Conservation (phyloP, 1,284 basidiomycete genomes). For the Ceratobasidium sp. region DNA sequence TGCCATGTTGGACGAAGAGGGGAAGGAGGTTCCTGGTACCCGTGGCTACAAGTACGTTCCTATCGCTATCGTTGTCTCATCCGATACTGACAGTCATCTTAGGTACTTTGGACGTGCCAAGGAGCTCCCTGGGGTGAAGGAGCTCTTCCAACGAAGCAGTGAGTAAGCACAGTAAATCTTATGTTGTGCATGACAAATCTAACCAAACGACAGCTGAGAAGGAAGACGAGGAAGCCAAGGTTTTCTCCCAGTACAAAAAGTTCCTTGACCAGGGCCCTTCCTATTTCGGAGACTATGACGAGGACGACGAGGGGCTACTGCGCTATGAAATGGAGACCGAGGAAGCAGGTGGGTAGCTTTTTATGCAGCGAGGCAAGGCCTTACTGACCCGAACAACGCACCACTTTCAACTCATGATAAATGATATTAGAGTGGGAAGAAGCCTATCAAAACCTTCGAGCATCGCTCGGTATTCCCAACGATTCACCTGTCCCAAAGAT, state of each 20-base stretch:
- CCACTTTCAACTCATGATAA: constrained; percentile 18
- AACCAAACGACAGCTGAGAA: constrained; percentile 51
- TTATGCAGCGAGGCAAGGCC: constrained; percentile 29
- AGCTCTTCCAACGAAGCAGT: constrained; percentile 88
- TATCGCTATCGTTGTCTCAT: not conserved
- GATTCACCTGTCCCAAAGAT: constrained; percentile 65
- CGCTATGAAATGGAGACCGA: constrained; percentile 78
- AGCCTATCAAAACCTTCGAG: constrained; percentile 66
- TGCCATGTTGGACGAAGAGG: constrained; percentile 92
- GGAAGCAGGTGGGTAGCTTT: constrained; percentile 70
- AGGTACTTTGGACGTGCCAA: constrained; percentile 98
- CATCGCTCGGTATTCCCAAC: constrained; percentile 64
- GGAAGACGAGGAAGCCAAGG: constrained; percentile 85
- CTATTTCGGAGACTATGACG: constrained; percentile 94
- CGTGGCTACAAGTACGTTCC: constrained; percentile 92
- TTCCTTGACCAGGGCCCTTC: constrained; percentile 88
- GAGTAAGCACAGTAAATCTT: too few relatives aligned
- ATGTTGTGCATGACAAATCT: not conserved
- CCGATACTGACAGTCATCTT: constrained; percentile 3
- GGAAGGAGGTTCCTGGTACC: constrained; percentile 95
- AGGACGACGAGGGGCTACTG: constrained; percentile 75
- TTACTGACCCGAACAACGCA: constrained; percentile 12
- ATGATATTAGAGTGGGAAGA: constrained; percentile 73
- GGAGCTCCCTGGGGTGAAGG: constrained; percentile 94
- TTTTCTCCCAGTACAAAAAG: constrained; percentile 82